A percentile compares a stretch with the other conserved stretches of the same genome.
Conservation (phyloP, 2,329 filamentous ascomycete genomes). For the Anisogramma anomala region DNA sequence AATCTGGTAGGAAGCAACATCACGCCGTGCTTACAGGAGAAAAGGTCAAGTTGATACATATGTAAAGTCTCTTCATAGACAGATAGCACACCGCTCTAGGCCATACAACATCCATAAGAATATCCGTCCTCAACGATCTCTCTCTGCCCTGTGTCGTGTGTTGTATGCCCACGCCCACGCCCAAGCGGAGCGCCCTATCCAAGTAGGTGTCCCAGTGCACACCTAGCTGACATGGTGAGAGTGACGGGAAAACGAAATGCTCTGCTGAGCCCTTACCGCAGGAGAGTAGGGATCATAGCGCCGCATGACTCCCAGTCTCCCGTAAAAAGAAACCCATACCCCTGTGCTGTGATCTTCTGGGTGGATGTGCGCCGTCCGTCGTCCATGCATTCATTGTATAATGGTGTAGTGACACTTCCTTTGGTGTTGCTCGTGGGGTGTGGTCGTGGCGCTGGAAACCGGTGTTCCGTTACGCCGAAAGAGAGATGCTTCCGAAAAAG, state of each 20-base stretch:
- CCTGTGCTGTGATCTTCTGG: conserved; percentile 2
- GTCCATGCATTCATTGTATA: background rate
- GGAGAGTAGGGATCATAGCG: conserved; percentile 7
- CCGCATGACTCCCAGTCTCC: conserved; percentile 8
- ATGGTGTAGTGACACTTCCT: background rate
- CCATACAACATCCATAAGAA: background rate
- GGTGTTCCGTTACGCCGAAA: conserved; percentile 7
- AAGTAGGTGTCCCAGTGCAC: background rate
- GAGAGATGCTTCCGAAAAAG: background rate
- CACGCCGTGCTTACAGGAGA: too few species aligned
- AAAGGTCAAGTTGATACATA: background rate
- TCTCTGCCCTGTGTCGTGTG: background rate
- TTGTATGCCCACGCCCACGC: background rate
- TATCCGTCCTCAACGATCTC: background rate
- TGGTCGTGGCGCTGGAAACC: background rate
- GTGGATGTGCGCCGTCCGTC: conserved; percentile 4
- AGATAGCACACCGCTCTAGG: background rate
- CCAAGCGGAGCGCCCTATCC: background rate
- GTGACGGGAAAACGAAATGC: conserved; percentile 1
- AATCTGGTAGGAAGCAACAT: too few species aligned
- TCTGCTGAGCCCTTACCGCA: conserved; percentile 1
- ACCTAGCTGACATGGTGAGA: conserved; percentile 1
- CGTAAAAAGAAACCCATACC: conserved; percentile 5
- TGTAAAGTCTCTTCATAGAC: background rate
- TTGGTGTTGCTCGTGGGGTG: too few species aligned